These are phyloP conservation scores for Dendrobium catenatum DNA, from an alignment of 106 monocot genomes.

Conservation along the genomic window DNA sequence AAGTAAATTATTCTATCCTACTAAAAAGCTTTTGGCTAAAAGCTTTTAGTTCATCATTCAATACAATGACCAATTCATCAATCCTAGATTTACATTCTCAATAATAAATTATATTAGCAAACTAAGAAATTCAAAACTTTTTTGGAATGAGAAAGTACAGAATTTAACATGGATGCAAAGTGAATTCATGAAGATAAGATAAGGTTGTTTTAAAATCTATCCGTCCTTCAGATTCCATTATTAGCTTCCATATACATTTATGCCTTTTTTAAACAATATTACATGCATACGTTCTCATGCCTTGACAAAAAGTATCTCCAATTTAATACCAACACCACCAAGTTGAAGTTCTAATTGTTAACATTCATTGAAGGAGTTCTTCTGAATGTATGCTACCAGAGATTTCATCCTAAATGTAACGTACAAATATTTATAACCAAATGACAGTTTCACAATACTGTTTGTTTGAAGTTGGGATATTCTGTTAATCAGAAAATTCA, in stretches of 20 bases:
- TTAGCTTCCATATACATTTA: not conserved
- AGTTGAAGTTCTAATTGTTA: not conserved
- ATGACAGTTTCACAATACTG: not conserved
- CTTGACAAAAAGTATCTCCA: not conserved
- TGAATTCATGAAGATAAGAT: no score
- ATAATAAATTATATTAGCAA: no score
- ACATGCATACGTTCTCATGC: not conserved
- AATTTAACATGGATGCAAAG: no score
- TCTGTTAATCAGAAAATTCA: not conserved
- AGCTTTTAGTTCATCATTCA: no score
- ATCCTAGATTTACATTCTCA: no score
- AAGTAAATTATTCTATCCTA: no score
- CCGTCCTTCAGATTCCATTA: not conserved
- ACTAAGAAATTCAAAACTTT: no score
- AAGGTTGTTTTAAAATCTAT: no score
- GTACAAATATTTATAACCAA: not conserved
- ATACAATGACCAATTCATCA: no score
- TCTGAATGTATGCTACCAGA: not conserved
- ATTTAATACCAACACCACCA: not conserved
- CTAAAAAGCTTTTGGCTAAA: no score
- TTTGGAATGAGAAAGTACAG: no score
- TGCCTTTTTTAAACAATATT: not conserved
- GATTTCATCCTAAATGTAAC: no score
- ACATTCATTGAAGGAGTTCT: not conserved
- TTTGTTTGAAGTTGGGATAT: not conserved